A percentile compares a stretch with the other conserved stretches of the same genome.
Conservation (phyloP, 2,329 filamentous ascomycete species). For the Mycogone perniciosa region DNA sequence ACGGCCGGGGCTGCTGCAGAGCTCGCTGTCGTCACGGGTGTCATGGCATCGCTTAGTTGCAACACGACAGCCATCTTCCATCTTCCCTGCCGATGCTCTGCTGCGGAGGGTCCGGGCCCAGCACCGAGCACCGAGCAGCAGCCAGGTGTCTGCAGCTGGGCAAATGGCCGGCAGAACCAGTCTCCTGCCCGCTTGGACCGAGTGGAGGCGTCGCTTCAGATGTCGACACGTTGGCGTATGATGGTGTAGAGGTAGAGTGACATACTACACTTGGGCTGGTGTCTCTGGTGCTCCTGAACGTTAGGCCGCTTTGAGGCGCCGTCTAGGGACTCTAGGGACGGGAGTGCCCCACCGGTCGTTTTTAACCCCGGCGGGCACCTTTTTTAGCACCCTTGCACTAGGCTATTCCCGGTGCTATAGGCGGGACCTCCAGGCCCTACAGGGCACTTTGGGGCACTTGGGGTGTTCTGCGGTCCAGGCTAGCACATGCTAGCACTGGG, state of each 20-base stretch:
- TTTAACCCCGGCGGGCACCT: constrained; percentile 1
- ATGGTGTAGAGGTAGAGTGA: constrained; percentile 16
- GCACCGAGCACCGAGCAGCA: constrained; percentile 7
- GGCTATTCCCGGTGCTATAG: too few species aligned
- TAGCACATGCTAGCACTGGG: too few species aligned
- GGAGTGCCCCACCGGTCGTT: constrained; percentile 6
- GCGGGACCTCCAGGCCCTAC: too few species aligned
- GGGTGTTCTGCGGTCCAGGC: too few species aligned
- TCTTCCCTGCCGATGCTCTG: neutral
- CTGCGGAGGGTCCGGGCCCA: neutral
- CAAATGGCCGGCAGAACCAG: constrained; percentile 3
- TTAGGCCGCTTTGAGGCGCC: constrained; percentile 10
- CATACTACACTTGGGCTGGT: constrained; percentile 7
- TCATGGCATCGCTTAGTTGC: too few species aligned
- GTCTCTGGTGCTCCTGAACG: neutral
- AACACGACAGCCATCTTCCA: neutral
- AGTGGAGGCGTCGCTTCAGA: constrained; percentile 1
- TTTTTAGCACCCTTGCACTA: too few species aligned
- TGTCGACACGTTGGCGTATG: constrained; percentile 5
- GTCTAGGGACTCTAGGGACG: constrained; percentile 7
- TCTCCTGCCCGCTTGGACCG: neutral
- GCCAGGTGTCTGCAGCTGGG: constrained; percentile 3
- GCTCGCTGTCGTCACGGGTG: too few species aligned
- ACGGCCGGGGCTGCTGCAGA: too few species aligned
- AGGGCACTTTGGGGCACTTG: too few species aligned